Evolutionary conservation across 2,329 filamentous ascomycete genomes (phyloP).

Genomic region (Balansia obtecta): DNA sequence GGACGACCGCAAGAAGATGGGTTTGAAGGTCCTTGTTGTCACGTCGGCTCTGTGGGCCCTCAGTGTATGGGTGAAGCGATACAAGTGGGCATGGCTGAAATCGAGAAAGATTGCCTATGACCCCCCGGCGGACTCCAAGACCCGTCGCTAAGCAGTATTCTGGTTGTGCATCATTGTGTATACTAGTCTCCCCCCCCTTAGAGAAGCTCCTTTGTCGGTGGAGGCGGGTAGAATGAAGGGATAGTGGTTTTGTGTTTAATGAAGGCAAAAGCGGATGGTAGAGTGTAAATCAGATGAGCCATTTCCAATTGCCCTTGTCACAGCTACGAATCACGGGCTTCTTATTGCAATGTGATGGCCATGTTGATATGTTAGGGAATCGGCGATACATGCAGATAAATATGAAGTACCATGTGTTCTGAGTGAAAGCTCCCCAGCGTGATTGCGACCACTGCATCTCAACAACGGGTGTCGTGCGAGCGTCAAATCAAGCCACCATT

Average conservation of each 20-base stretch:
- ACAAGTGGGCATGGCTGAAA: slow-evolving; percentile 98
- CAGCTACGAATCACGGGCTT: slow-evolving; percentile 1
- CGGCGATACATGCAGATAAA: too few relatives aligned
- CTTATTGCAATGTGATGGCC: background rate
- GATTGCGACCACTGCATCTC: too few relatives aligned
- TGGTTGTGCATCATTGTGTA: slow-evolving; percentile 23
- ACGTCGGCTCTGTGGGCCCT: slow-evolving; percentile 68
- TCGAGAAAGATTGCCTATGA: slow-evolving; percentile 85
- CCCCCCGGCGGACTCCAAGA: slow-evolving; percentile 49
- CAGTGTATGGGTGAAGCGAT: slow-evolving; percentile 97
- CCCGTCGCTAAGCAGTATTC: slow-evolving; percentile 31
- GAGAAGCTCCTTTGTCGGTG: slow-evolving; percentile 30
- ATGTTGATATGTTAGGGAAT: too few relatives aligned
- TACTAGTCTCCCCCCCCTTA: slow-evolving; percentile 28
- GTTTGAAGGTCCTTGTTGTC: slow-evolving; percentile 85
- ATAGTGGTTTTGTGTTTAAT: slow-evolving; percentile 16
- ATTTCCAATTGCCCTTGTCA: slow-evolving; percentile 23
- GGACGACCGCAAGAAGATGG: slow-evolving; percentile 99
- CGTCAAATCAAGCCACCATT: too few relatives aligned
- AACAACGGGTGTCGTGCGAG: too few relatives aligned
- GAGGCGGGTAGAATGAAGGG: slow-evolving; percentile 26
- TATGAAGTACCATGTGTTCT: too few relatives aligned
- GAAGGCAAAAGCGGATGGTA: slow-evolving; percentile 22
- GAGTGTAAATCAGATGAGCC: slow-evolving; percentile 39
- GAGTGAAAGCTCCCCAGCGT: too few relatives aligned